These are phyloP conservation scores for Cymodocea nodosa DNA, from an alignment of 116 monocot species.

Conservation along the genomic window DNA sequence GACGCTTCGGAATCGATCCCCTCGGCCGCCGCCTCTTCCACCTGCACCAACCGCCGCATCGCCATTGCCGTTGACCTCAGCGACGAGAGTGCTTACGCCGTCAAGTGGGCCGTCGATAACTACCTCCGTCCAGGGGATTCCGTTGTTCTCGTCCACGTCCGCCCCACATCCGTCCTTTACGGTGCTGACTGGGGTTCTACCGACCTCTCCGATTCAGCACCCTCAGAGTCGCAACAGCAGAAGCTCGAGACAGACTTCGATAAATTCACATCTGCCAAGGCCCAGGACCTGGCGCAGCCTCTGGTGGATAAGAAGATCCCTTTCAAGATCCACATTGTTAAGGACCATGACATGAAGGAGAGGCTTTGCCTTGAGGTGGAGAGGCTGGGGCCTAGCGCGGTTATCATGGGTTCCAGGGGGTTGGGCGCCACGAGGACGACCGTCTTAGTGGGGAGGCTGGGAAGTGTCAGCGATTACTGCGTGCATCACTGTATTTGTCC, in stretches of 20 bases:
- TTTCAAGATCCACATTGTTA: constrained; percentile 79
- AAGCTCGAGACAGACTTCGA: constrained; percentile 66
- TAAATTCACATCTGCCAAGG: constrained; percentile 57
- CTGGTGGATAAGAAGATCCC: constrained; percentile 56
- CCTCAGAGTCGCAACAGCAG: constrained; percentile 16
- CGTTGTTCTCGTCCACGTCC: constrained; percentile 72
- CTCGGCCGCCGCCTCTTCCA: constrained; percentile 18
- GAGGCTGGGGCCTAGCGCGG: constrained; percentile 55
- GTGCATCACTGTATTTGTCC: constrained; percentile 60
- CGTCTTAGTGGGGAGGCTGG: constrained; percentile 30
- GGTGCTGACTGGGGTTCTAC: constrained; percentile 87
- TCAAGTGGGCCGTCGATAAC: constrained; percentile 74
- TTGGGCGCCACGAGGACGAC: constrained; percentile 14
- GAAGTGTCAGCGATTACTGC: constrained; percentile 62
- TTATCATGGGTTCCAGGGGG: constrained; percentile 77
- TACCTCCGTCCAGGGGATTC: constrained; percentile 86
- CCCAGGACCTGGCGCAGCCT: constrained; percentile 60
- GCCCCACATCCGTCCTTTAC: constrained; percentile 73
- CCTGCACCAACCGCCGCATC: constrained; percentile 52
- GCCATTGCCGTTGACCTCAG: constrained; percentile 83
- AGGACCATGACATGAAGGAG: constrained; percentile 93
- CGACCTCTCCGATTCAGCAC: constrained; percentile 21
- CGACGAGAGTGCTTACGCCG: constrained; percentile 82
- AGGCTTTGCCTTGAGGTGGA: constrained; percentile 81
- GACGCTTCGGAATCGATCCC: constrained; percentile 5